These are phyloP conservation scores for Saccharomyces hybrid DNA, from an alignment of 1,139 yeast species.

Conservation along the genomic window DNA sequence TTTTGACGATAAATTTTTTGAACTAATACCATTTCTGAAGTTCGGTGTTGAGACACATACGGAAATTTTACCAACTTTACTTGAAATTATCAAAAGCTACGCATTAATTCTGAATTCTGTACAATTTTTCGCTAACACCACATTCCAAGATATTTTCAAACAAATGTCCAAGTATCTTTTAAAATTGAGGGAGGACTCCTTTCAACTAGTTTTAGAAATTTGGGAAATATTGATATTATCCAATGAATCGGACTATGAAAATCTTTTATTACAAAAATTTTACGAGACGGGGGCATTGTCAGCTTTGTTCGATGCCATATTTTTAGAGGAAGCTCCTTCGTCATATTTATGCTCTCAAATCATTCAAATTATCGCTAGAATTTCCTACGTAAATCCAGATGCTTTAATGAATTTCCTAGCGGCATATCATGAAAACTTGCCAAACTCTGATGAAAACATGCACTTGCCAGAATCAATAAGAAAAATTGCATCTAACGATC, in stretches of 20 bases:
- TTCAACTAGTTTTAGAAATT: constrained; percentile 48
- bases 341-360: constrained; percentile 41
- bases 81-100: constrained; percentile 69
- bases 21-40: constrained; percentile 32
- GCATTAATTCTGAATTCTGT: constrained; percentile 45
- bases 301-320: constrained; percentile 25
- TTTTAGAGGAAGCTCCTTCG: constrained; percentile 27
- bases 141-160: constrained; percentile 41
- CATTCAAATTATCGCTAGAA: constrained; percentile 47
- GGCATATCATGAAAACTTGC: constrained; percentile 21
- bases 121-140: constrained; percentile 36
- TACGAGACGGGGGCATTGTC: constrained; percentile 21
- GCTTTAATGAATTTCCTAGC: constrained; percentile 37
- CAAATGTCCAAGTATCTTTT: constrained; percentile 50
- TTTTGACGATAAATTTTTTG: constrained; percentile 23
- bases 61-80: constrained; percentile 63
- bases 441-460: constrained; percentile 17
- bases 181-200: constrained; percentile 64
- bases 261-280: constrained; percentile 21
- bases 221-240: constrained; percentile 45
- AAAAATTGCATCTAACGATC: constrained; percentile 21
- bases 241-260: constrained; percentile 20
- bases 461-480: constrained; percentile 20
- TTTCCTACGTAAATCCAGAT: constrained; percentile 43
- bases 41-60: constrained; percentile 53